Conservation (phyloP, 768 basidiomycete genomes). For the Xerocomus spinulosus region DNA sequence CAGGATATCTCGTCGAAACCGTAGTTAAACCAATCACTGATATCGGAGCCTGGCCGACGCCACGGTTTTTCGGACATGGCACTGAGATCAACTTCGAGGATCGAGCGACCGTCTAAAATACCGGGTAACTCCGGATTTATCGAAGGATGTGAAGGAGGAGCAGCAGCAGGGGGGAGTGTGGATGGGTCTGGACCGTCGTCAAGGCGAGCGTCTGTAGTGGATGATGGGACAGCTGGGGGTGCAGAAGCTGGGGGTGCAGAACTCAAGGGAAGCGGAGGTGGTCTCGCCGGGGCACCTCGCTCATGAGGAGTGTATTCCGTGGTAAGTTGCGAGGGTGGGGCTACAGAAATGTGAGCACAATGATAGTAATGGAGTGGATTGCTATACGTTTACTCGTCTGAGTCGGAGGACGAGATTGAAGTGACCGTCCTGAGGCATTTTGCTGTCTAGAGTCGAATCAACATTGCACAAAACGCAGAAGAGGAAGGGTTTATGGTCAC, state of each 20-base stretch:
- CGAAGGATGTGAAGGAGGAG: constrained; percentile 74
- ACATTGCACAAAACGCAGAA: background rate
- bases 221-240: constrained; percentile 19
- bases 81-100: constrained; percentile 79
- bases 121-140: constrained; percentile 69
- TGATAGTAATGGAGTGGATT: background rate
- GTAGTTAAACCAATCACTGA: constrained; percentile 99
- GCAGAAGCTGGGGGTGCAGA: constrained; percentile 19
- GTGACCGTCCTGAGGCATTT: constrained; percentile 29
- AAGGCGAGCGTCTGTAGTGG: constrained; percentile 12
- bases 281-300: constrained; percentile 45
- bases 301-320: constrained; percentile 80
- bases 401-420: constrained; percentile 29
- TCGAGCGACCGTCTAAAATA: constrained; percentile 66
- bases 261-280: constrained; percentile 13
- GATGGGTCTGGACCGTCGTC: constrained; percentile 61
- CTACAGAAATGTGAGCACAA: constrained; percentile 15
- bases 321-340: constrained; percentile 56
- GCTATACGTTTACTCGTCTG: constrained; percentile 30
- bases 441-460: constrained; percentile 30
- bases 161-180: constrained; percentile 59
- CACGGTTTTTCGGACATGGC: constrained; percentile 81
- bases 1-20: constrained; percentile 97
- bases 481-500: constrained; percentile 33
- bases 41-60: constrained; percentile 86